Evolutionary conservation across 1,284 basidiomycete genomes (phyloP).

Genomic region (Rhizopogon parksii): DNA sequence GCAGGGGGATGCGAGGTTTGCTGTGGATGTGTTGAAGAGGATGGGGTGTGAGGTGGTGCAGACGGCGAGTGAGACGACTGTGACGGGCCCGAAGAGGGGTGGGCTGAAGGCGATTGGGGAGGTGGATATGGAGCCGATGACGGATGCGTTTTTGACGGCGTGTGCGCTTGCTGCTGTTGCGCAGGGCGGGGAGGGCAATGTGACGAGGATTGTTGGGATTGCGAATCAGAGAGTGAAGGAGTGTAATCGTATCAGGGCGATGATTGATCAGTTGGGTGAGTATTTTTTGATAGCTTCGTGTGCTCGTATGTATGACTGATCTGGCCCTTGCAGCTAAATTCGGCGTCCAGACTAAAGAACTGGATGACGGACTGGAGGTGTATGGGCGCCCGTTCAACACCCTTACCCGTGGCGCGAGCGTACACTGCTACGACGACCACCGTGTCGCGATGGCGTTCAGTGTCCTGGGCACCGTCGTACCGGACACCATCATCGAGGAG

Average conservation of each 20-base stretch:
- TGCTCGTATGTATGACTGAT: constrained; percentile 4
- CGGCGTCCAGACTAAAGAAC: constrained; percentile 86
- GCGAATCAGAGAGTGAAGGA: constrained; percentile 99
- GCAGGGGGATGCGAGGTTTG: constrained; percentile 95
- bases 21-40: constrained; percentile 84
- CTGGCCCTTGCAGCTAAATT: constrained; percentile 68
- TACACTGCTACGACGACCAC: constrained; percentile 98
- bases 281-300: not conserved
- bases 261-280: constrained; percentile 89
- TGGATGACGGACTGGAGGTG: constrained; percentile 90
- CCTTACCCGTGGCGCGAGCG: constrained; percentile 63
- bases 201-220: constrained; percentile 88
- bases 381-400: constrained; percentile 66
- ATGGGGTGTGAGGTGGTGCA: constrained; percentile 95
- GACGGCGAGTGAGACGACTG: constrained; percentile 86
- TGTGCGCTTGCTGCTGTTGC: constrained; percentile 89
- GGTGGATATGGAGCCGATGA: constrained; percentile 99
- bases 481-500: constrained; percentile 83
- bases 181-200: constrained; percentile 34
- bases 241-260: constrained; percentile 93
- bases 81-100: constrained; percentile 81
- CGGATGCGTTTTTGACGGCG: constrained; percentile 97
- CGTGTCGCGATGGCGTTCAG: constrained; percentile 98
- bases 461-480: constrained; percentile 73
- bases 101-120: constrained; percentile 78